Percentiles rank a stretch among this genome's conserved stretches.
These are phyloP conservation scores for Cladorrhinum sp. DNA, from an alignment of 2,329 filamentous ascomycete species.

Conservation along the genomic window DNA sequence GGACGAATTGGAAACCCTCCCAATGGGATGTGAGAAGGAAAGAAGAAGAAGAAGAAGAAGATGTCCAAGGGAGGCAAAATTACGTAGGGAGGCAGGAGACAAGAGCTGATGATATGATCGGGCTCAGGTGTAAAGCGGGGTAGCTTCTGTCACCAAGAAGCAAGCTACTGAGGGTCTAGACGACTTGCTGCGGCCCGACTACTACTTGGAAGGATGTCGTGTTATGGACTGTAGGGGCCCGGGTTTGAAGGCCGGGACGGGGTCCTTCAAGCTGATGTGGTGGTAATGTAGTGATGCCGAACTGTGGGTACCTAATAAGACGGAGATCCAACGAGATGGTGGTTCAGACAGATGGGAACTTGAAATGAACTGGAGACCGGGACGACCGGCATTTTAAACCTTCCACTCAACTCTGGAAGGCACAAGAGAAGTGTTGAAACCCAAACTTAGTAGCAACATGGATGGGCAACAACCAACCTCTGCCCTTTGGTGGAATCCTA, in stretches of 20 bases:
- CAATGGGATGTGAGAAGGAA: not conserved
- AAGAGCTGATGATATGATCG: constrained; percentile 8
- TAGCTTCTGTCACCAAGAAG: constrained; percentile 1
- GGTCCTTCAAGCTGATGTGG: not conserved
- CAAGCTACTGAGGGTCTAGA: constrained; percentile 7
- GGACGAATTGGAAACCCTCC: not conserved
- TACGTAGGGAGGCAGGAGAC: constrained; percentile 3
- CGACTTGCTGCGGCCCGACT: not conserved
- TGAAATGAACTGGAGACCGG: not conserved
- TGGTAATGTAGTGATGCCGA: not conserved
- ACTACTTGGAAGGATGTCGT: not conserved
- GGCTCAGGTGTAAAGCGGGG: constrained; percentile 8
- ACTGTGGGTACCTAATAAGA: not conserved
- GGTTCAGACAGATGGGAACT: not conserved
- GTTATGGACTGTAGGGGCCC: not conserved
- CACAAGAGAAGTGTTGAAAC: not conserved
- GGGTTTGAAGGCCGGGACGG: not conserved
- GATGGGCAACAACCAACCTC: not conserved
- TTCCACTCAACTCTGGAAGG: not conserved
- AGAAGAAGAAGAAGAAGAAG: not conserved
- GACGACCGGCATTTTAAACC: not conserved
- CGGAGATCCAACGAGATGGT: not conserved
- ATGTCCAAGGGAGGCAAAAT: constrained; percentile 4
- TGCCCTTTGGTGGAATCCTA: constrained; percentile 8
- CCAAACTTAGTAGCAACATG: constrained; percentile 16